Evolutionary conservation across 352 stramenopile species (phyloP).

Genomic region (Albugo candida): DNA sequence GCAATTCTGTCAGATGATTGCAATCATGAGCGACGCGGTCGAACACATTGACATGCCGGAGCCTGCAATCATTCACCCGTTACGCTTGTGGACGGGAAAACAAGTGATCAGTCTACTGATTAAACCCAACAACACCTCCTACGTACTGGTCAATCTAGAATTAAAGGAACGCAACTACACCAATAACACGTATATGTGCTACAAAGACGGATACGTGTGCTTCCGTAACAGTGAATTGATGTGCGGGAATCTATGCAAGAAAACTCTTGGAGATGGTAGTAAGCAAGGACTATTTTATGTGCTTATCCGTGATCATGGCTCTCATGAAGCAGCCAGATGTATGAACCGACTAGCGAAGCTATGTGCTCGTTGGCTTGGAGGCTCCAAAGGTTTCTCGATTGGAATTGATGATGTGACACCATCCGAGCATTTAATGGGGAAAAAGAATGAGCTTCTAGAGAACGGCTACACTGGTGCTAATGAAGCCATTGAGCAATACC

Average conservation of each 20-base stretch:
- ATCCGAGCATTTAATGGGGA: conserved; percentile 79
- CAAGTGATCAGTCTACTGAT: conserved; percentile 84
- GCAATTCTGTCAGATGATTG: conserved; percentile 89
- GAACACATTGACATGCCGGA: conserved; percentile 87
- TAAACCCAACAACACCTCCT: conserved; percentile 77
- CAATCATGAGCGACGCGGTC: conserved; percentile 89
- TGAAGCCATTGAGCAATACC: conserved; percentile 85
- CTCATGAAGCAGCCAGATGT: conserved; percentile 81
- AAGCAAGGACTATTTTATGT: conserved; percentile 98
- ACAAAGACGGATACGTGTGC: conserved; percentile 93
- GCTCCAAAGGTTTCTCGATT: conserved; percentile 97
- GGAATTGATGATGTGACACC: conserved; percentile 99
- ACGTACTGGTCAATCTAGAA: conserved; percentile 66
- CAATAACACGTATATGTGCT: conserved; percentile 89
- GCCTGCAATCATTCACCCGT: conserved; percentile 46
- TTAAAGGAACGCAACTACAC: conserved; percentile 95
- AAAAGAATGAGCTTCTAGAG: conserved; percentile 91
- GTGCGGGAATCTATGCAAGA: conserved; percentile 96
- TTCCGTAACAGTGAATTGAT: conserved; percentile 97
- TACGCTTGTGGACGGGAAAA: conserved; percentile 96
- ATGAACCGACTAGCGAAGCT: conserved; percentile 98
- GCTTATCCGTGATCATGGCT: conserved; percentile 90
- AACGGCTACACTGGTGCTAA: conserved; percentile 76
- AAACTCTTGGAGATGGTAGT: conserved; percentile 93
- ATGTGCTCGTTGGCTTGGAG: conserved; percentile 93